Percentiles rank a stretch among this genome's conserved stretches.
Conservation (phyloP, 176 grass and related monocot species). For the Raddia distichophylla region DNA sequence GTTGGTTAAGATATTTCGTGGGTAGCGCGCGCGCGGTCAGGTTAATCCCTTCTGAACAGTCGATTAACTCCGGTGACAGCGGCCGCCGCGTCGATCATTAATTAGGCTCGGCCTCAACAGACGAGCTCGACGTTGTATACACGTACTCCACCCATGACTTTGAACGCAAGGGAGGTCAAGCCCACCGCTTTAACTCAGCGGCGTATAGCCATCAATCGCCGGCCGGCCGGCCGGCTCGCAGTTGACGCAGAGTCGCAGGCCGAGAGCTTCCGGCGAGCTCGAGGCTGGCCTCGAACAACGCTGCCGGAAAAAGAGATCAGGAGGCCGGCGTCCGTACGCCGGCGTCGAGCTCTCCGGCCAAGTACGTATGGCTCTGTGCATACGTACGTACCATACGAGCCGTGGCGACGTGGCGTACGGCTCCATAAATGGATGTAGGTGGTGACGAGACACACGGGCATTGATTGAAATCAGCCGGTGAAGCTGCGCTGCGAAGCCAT, state of each 20-base stretch:
- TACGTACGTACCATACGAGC: too few relatives aligned
- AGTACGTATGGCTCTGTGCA: neutral
- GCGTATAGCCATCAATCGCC: neutral
- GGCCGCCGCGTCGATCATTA: slow-evolving; percentile 37
- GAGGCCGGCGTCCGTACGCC: neutral
- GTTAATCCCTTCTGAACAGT: neutral
- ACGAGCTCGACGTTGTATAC: neutral
- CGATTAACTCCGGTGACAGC: slow-evolving; percentile 7
- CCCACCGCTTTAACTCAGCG: slow-evolving; percentile 44
- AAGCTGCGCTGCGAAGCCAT: slow-evolving; percentile 56
- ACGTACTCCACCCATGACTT: slow-evolving; percentile 10
- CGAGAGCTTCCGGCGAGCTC: slow-evolving; percentile 6
- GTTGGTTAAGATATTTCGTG: too few relatives aligned
- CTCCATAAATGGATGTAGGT: slow-evolving; percentile 33
- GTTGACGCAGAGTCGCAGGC: neutral
- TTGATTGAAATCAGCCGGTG: slow-evolving; percentile 24
- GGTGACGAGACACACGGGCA: slow-evolving; percentile 34
- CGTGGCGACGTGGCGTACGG: slow-evolving; percentile 9
- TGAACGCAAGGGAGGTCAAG: slow-evolving; percentile 57
- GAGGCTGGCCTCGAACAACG: neutral
- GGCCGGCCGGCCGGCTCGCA: neutral
- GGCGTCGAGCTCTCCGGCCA: neutral
- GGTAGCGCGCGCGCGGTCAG: neutral
- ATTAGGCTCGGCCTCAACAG: slow-evolving; percentile 21
- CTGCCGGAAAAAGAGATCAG: neutral